Conservation (phyloP, 1,284 basidiomycete genomes). For the Leccinum griseonigrum region DNA sequence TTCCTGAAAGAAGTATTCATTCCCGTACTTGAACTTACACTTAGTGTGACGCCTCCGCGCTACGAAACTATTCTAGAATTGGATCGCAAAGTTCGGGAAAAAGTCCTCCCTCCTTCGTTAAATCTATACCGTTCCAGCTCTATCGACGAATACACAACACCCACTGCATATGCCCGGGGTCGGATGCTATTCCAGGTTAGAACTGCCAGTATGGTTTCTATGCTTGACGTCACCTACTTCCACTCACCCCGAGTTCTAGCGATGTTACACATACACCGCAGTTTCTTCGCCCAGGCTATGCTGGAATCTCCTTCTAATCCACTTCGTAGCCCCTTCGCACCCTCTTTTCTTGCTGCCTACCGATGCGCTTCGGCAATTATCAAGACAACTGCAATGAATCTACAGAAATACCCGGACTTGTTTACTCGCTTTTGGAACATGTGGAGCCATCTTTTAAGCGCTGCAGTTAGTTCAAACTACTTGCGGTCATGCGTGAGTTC, state of each 20-base stretch:
- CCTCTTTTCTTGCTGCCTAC: constrained; percentile 62
- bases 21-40: constrained; percentile 47
- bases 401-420: constrained; percentile 51
- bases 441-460: constrained; percentile 56
- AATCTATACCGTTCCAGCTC: constrained; percentile 46
- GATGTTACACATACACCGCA: constrained; percentile 55
- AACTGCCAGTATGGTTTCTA: constrained; percentile 38
- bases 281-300: constrained; percentile 62
- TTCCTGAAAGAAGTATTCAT: constrained; percentile 48
- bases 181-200: constrained; percentile 53
- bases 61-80: constrained; percentile 57
- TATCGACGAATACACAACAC: constrained; percentile 47
- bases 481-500: constrained; percentile 8
- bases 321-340: constrained; percentile 59
- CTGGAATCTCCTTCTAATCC: constrained; percentile 59
- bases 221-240: neutral
- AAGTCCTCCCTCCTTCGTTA: constrained; percentile 47
- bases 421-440: constrained; percentile 52
- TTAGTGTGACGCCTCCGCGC: constrained; percentile 48
- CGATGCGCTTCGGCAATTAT: constrained; percentile 59
- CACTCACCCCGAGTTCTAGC: constrained; percentile 33
- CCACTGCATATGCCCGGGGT: constrained; percentile 46
- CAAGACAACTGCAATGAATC: constrained; percentile 49
- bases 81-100: constrained; percentile 57
- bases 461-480: constrained; percentile 39